Evolutionary conservation across 306 rosid genomes (phyloP).

Genomic region (Coriaria nepalensis): DNA sequence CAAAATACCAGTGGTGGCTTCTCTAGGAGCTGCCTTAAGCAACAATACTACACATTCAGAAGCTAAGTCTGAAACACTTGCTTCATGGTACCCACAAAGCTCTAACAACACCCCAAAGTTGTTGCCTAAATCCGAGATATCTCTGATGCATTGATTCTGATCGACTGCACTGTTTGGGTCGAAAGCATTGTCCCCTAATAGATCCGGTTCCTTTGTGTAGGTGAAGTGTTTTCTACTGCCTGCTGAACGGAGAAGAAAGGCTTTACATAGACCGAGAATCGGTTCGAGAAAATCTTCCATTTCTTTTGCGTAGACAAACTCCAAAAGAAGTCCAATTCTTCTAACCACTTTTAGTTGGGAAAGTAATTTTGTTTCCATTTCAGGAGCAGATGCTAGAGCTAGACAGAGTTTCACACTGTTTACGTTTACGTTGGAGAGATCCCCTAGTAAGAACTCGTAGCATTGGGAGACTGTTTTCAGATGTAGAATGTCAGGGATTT

Average conservation of each 20-base stretch:
- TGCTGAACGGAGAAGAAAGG: slow-evolving; percentile 73
- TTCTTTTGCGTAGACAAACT: slow-evolving; percentile 65
- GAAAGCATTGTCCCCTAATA: slow-evolving; percentile 37
- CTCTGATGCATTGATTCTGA: slow-evolving; percentile 70
- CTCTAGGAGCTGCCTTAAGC: slow-evolving; percentile 88
- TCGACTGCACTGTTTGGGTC: slow-evolving; percentile 41
- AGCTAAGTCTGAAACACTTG: slow-evolving; percentile 52
- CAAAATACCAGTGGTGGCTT: slow-evolving; percentile 74
- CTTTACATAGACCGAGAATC: slow-evolving; percentile 79
- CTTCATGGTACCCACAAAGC: slow-evolving; percentile 42
- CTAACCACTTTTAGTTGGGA: slow-evolving; percentile 85
- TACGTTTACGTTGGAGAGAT: slow-evolving; percentile 80
- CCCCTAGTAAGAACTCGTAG: slow-evolving; percentile 93
- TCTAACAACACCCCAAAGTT: slow-evolving; percentile 62
- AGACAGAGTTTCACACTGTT: slow-evolving; percentile 74
- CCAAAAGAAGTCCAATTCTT: slow-evolving; percentile 78
- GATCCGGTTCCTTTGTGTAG: slow-evolving; percentile 47
- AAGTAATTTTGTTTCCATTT: slow-evolving; percentile 87
- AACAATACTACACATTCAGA: slow-evolving; percentile 72
- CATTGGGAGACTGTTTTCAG: slow-evolving; percentile 86
- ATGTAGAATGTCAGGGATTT: slow-evolving; percentile 74
- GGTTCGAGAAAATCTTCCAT: slow-evolving; percentile 95
- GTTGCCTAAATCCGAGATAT: slow-evolving; percentile 74
- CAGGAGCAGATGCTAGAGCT: slow-evolving; percentile 86
- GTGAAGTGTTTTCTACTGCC: slow-evolving; percentile 41